phyloP scores from a whole-genome alignment of 1,139 yeast genomes.

The Debaryomycetaceae sp. region DNA sequence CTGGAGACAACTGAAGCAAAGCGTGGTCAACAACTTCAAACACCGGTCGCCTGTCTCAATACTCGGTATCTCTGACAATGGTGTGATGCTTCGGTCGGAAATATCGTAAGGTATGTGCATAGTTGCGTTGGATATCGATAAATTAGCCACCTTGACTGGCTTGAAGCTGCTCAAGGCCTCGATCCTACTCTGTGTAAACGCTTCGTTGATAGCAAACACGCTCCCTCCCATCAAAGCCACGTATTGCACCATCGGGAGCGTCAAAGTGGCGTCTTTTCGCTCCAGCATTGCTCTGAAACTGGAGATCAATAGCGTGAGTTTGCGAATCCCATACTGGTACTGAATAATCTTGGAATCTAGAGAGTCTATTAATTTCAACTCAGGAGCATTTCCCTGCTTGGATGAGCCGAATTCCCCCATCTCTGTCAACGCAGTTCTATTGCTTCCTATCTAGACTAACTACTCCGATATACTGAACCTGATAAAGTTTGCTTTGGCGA shows the following conservation, averaged over 20 bases:
- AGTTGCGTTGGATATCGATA: constrained; percentile 33
- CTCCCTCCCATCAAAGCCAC: constrained; percentile 40
- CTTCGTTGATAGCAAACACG: constrained; percentile 48
- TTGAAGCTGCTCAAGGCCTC: constrained; percentile 40
- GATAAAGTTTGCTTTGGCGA: too few species aligned
- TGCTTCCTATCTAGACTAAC: neutral
- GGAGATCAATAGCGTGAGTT: constrained; percentile 22
- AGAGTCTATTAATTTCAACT: constrained; percentile 12
- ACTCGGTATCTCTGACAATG: constrained; percentile 31
- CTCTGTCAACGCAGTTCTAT: neutral
- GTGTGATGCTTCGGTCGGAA: constrained; percentile 26
- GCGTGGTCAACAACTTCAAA: constrained; percentile 30
- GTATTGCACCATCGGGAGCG: constrained; percentile 33
- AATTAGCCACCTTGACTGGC: constrained; percentile 27
- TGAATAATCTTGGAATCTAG: constrained; percentile 38
- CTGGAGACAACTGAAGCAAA: constrained; percentile 38
- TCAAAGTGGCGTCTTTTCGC: constrained; percentile 1
- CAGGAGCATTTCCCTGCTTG: neutral
- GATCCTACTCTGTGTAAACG: constrained; percentile 40
- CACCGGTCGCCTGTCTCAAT: constrained; percentile 29
- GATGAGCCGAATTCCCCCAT: neutral
- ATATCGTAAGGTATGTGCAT: constrained; percentile 42
- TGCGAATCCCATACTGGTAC: constrained; percentile 36
- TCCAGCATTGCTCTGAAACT: constrained; percentile 13
- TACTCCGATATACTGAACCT: too few species aligned